Base-by-base conservation (phyloP, 2,329 filamentous ascomycete species). In the Aspergillus fumigatiaffinis region DNA sequence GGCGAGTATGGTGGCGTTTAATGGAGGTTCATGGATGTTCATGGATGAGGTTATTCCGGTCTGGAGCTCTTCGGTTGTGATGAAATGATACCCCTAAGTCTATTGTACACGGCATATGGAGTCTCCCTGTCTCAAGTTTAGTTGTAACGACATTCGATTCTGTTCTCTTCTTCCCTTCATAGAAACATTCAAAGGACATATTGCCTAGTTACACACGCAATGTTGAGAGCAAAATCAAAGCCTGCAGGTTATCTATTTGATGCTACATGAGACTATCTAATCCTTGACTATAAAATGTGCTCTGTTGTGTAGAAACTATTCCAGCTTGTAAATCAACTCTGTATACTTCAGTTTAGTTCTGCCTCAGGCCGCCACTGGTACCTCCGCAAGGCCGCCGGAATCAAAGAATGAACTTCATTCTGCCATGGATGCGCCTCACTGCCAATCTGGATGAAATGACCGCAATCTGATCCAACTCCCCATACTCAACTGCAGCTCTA, bases 71-170 rank as follows among this genome's bases (percentile, higher is more conserved):
- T 63, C 56, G 64, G 55, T 62, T 68, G 59, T 63, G 60, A 68
- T 62, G 63, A 66, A 59, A 67, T 71, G 69, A 71, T 71, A 71
- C 68, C 67, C 68, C 64, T 52, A 46, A 47, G 12, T 23, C 9
- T 53, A 51, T 38, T 52, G 49, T 52, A 29, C 38, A 32, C 17
- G 4, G 42, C 35, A 42, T 50, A 44, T 52, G 49, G 26, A 55
- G 47, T 44, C 44, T 44, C 51, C 49, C 17, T 51, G 26, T 29
- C 48, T 51, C 8, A 29, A 21, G 32, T 23, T 50, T 47, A 25
- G 47, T 52, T 41, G 25, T 38, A 41, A 42, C 25, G 47, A 26
- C n/a, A 38, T 41, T 21, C 35, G 49, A 35, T 46, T 47, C 49
- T 35, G 47, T 23, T 4, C 14, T 26, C 9, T 47, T 47, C 23